Percentiles rank a stretch among this genome's conserved stretches.
These are phyloP conservation scores for Coemansia umbellata DNA, from an alignment of 192 early-diverging fungal species.

Conservation along the genomic window DNA sequence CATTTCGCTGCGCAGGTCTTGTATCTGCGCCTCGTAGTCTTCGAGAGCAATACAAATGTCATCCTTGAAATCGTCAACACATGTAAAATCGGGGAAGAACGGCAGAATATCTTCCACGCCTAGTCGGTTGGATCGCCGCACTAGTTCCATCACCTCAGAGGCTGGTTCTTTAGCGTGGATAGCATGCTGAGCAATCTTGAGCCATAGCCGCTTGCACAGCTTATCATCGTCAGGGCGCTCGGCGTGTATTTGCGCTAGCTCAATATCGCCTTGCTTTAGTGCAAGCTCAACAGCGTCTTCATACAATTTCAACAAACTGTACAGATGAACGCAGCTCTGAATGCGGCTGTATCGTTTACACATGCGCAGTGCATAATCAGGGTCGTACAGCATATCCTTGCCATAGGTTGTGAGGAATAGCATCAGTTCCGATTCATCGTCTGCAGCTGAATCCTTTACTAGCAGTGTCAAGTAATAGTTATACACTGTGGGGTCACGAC, in stretches of 20 bases:
- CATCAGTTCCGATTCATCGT: constrained; percentile 68
- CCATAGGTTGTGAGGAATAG: constrained; percentile 69
- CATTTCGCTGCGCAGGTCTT: constrained; percentile 87
- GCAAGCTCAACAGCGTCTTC: constrained; percentile 93
- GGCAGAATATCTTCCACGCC: constrained; percentile 96
- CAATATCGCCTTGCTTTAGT: constrained; percentile 79
- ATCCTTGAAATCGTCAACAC: constrained; percentile 97
- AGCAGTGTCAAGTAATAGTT: constrained; percentile 78
- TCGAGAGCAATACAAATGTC: constrained; percentile 90
- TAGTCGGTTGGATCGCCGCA: constrained; percentile 69
- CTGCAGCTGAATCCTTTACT: constrained; percentile 27
- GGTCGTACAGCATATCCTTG: constrained; percentile 77
- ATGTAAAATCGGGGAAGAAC: constrained; percentile 95
- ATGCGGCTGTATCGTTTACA: constrained; percentile 79
- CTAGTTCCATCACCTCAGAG: constrained; percentile 80
- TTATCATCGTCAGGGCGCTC: constrained; percentile 88
- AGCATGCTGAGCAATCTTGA: constrained; percentile 89
- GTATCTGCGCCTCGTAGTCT: constrained; percentile 87
- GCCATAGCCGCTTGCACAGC: constrained; percentile 84
- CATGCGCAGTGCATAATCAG: constrained; percentile 87
- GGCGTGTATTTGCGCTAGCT: constrained; percentile 87
- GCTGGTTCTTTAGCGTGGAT: constrained; percentile 83
- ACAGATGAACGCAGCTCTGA: constrained; percentile 87
- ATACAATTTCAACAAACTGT: constrained; percentile 79
- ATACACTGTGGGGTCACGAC: constrained; percentile 86